A percentile compares a stretch with the other conserved stretches of the same genome.
Conservation (phyloP, 345 rosid genomes). For the Streptanthus diversifolius region DNA sequence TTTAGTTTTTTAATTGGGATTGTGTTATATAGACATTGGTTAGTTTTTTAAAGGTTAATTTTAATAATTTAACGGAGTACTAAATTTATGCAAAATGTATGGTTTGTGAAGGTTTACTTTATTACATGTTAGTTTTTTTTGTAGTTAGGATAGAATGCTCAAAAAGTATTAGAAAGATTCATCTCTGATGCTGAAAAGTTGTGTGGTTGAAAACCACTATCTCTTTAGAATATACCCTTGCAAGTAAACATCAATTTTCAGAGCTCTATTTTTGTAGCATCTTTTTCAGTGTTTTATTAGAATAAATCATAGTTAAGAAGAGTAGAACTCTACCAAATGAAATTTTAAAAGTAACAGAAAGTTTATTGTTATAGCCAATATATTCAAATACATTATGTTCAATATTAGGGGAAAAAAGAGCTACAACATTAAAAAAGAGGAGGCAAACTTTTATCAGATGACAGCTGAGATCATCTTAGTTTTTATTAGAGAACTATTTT, state of each 20-base stretch:
- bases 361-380: neutral
- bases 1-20: neutral
- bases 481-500: neutral
- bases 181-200: neutral
- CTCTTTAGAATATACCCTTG: neutral
- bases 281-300: neutral
- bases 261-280: neutral
- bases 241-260: neutral
- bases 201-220: neutral
- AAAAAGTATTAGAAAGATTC: neutral
- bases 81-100: neutral
- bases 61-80: neutral
- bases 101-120: neutral
- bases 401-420: neutral
- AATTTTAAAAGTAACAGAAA: neutral
- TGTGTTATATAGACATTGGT: neutral
- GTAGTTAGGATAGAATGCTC: neutral
- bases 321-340: neutral
- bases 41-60: no score
- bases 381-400: neutral
- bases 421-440: no score
- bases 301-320: neutral
- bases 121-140: neutral
- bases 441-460: neutral
- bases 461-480: neutral